These are phyloP conservation scores for Whalleya microplaca DNA, from an alignment of 2,329 filamentous ascomycete genomes.

Conservation along the genomic window DNA sequence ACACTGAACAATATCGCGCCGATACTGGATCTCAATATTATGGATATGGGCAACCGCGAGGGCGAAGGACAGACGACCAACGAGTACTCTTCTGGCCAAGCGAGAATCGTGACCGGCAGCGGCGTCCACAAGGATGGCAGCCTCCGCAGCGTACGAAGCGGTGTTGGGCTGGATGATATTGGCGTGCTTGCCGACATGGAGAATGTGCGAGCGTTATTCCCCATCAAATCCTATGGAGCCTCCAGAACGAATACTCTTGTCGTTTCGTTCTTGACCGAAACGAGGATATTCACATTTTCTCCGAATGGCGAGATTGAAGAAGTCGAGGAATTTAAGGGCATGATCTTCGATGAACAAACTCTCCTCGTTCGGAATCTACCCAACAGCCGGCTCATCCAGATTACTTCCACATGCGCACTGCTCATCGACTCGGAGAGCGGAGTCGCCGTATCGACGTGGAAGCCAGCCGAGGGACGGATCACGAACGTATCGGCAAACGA, in stretches of 20 bases:
- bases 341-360: conserved; percentile 72
- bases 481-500: conserved; percentile 79
- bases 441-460: conserved; percentile 62
- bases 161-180: conserved; percentile 87
- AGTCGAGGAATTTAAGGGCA: conserved; percentile 72
- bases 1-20: conserved; percentile 84
- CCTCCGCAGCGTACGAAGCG: conserved; percentile 86
- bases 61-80: conserved; percentile 76
- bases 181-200: conserved; percentile 81
- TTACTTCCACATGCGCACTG: conserved; percentile 67
- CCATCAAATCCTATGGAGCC: conserved; percentile 57
- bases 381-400: conserved; percentile 70
- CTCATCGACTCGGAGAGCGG: conserved; percentile 65
- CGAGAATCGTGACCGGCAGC: conserved; percentile 89
- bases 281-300: conserved; percentile 79
- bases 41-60: conserved; percentile 90
- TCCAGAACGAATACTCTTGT: conserved; percentile 70
- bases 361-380: conserved; percentile 70
- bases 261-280: conserved; percentile 82
- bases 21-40: conserved; percentile 90
- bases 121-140: conserved; percentile 89
- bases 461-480: conserved; percentile 59
- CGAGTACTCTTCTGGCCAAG: conserved; percentile 93
- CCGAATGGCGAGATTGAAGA: conserved; percentile 82
- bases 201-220: conserved; percentile 74